phyloP scores from a whole-genome alignment of 1,284 basidiomycete genomes.

The Mycena sp. region DNA sequence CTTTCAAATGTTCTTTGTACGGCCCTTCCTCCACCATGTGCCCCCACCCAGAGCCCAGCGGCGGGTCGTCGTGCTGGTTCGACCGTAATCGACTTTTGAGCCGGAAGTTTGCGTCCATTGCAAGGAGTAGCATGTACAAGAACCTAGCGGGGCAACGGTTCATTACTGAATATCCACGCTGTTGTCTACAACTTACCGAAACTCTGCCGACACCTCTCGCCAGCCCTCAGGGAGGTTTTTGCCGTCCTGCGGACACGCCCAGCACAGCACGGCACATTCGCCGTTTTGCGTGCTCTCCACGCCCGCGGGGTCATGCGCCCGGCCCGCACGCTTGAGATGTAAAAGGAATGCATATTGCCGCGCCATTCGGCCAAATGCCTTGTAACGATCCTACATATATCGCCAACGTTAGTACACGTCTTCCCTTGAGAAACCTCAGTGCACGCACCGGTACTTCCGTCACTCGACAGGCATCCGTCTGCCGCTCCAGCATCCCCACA shows the following conservation, averaged over 20 bases:
- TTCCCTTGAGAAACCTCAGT: neutral
- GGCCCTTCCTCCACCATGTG: conserved; percentile 17
- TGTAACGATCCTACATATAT: conserved; percentile 25
- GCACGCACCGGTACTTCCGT: neutral
- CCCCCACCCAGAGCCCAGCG: conserved; percentile 18
- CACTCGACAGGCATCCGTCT: neutral
- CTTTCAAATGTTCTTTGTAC: conserved; percentile 24
- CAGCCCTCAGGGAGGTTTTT: conserved; percentile 12
- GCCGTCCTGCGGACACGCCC: conserved; percentile 11
- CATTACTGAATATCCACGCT: no score
- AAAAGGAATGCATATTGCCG: conserved; percentile 12
- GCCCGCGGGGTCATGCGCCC: conserved; percentile 2
- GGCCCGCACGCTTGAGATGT: conserved; percentile 5
- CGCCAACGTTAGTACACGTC: no score
- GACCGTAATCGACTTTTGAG: conserved; percentile 19
- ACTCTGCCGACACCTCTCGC: neutral
- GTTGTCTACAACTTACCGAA: conserved; percentile 13
- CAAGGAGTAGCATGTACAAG: conserved; percentile 26
- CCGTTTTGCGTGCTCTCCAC: neutral
- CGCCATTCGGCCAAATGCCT: conserved; percentile 16
- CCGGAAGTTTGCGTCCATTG: conserved; percentile 32
- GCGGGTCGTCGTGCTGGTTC: conserved; percentile 19
- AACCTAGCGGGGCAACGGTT: conserved; percentile 18
- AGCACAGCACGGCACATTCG: conserved; percentile 5
- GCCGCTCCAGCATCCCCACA: conserved; percentile 4